Evolutionary conservation across 176 grass and related monocot species (phyloP).

Genomic region (Poa annua): DNA sequence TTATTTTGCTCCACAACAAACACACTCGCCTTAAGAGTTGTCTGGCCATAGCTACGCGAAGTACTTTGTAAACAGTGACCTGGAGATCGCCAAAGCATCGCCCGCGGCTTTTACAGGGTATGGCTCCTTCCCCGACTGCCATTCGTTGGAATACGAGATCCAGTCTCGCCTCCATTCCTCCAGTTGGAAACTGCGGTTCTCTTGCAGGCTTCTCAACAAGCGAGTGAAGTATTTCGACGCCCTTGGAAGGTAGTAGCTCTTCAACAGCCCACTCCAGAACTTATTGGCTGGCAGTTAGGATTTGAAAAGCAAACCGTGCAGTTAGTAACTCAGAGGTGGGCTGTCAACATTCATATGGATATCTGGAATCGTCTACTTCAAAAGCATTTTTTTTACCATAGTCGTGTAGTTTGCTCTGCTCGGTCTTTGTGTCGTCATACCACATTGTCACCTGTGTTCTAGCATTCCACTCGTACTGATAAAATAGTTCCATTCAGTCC

Average conservation of each 20-base stretch:
- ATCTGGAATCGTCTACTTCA: constrained; percentile 25
- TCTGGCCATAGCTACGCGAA: constrained; percentile 48
- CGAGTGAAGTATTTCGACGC: constrained; percentile 85
- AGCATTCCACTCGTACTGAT: constrained; percentile 95
- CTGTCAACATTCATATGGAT: not conserved
- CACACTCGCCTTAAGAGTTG: not conserved
- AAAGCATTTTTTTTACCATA: constrained; percentile 65
- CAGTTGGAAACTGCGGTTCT: constrained; percentile 64
- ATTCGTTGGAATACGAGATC: constrained; percentile 83
- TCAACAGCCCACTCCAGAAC: constrained; percentile 93
- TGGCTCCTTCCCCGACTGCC: constrained; percentile 65
- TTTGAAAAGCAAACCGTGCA: not conserved
- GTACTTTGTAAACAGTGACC: constrained; percentile 73
- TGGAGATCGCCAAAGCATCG: constrained; percentile 69
- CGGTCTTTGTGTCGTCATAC: constrained; percentile 80
- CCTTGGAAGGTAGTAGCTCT: constrained; percentile 86
- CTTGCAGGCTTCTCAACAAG: constrained; percentile 61
- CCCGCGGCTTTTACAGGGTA: constrained; percentile 65
- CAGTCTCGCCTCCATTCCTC: constrained; percentile 86
- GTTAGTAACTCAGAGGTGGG: constrained; percentile 15
- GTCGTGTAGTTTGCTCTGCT: constrained; percentile 93
- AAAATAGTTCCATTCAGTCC: constrained; percentile 25
- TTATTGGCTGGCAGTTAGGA: constrained; percentile 67
- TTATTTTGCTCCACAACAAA: constrained; percentile 7
- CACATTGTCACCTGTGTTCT: constrained; percentile 99